Base-by-base conservation (phyloP, 2,329 filamentous ascomycete species). In the Fusarium graminum region DNA sequence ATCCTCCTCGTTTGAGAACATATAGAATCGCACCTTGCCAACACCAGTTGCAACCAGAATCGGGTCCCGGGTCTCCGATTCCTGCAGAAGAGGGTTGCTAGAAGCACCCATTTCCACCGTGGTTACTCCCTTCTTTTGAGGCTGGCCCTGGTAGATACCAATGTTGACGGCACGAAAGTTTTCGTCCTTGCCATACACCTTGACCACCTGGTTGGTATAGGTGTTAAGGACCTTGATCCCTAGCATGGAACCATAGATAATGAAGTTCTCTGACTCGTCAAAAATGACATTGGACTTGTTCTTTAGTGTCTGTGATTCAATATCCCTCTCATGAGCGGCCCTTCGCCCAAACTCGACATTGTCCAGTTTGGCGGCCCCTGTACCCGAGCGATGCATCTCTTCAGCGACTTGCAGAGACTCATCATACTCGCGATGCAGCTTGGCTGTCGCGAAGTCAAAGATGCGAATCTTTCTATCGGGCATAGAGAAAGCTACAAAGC, bases 21-120 rank as follows among this genome's bases (percentile, higher is more conserved):
- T 93, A 84, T 97, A 99, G 80, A 99, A 99, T 39, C 96, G 91
- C 28, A 91, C 87, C 79, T 97, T 98, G 65, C 90, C 91, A 43
- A 92, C 90, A 1, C 90, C 94, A 0, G 95, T 98, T 11, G 87
- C 85, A 42, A 96, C 86, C 9, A 99, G 83, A 74, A 98, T 94
- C 0, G 96, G 94, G 75, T 99, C 95, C 63, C 94, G 87, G 19
- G 89, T 88, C 78, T 97, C 94, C 2, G 95, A 92, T 81, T 97
- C 94, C 74, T 95, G 92, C 4, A 99, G 85, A 1, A 99, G 85
- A 0, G 96, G 95, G 76, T 99, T 99, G 71, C 88, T 91, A 32
- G 92, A 97, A 1, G 96, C 95, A 2, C 95, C 96, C 95, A 99
- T 99, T 68, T 94, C 94, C 25, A 98, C 91, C 0, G 96, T 99